Evolutionary conservation across 371 early-diverging fungal genomes (phyloP), one percentile per base, ranked within the genome.

Genomic region (Mortierella sp.): DNA sequence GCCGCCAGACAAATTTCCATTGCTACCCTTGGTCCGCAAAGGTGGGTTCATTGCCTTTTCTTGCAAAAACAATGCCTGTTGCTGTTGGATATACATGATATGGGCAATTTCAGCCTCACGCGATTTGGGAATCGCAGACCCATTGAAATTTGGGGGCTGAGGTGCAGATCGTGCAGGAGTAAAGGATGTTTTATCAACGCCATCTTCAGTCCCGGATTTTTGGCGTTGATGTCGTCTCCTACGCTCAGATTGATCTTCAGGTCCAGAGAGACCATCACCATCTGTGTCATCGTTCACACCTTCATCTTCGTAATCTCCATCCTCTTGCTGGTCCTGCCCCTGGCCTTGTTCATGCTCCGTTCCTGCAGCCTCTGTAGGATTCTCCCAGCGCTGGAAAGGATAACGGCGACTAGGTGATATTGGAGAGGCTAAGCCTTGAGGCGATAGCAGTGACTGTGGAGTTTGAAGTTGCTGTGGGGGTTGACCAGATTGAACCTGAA

Each of bases 31-130:
- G 59, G 47, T 55, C 15, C 56, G 26, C 61, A 80, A n/a, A 1
- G 81, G 81, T 22, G 71, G 81, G 54, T 80, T 80, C 75, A 75
- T 64, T 49, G 81, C 81, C 53, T 70, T 74, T 26, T 80, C 81
- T 17, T 80, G 75, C 61, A 80, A 56, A 56, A 80, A 80, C 60
- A 80, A 42, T 6, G 81, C 81, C 61, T 80, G 81, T 19, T 80
- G 81, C 42, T 80, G 81, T 49, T 80, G 81, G 49, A 80, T 80
- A 28, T 80, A 80, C 75, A 74, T 64, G 71, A 80, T 80, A 22
- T 80, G 81, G 19, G 70, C 71, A 51, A 71, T 74, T 23, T 80
- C 81, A 0, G 75, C 71, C 55, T 80, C 64, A 7, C 81, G 81
- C 5, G 75, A 43, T 17, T 80, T 80, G 9, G 81, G 81, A 4